phyloP scores from a whole-genome alignment of 1,284 basidiomycete species.

The Anthracocystis setariae region DNA sequence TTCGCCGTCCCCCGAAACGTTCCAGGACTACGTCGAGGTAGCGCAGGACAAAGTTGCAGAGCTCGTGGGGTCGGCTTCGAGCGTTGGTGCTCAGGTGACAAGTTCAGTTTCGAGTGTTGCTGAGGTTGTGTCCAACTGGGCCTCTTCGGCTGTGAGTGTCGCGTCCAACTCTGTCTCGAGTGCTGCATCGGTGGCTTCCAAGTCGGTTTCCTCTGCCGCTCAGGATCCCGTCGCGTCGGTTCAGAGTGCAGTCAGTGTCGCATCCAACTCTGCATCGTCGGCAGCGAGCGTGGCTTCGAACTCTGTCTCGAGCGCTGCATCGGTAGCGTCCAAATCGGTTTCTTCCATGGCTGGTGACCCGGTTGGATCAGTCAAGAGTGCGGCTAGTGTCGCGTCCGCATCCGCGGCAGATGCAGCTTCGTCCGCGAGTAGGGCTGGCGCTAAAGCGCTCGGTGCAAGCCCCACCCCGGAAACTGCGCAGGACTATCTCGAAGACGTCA shows the following conservation, averaged over 20 bases:
- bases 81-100: conserved; percentile 2
- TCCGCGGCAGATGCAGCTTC: not conserved
- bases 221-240: not conserved
- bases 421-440: not conserved
- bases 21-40: conserved; percentile 16
- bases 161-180: conserved; percentile 1
- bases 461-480: conserved; percentile 26
- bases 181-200: conserved; percentile 5
- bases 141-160: conserved; percentile 11
- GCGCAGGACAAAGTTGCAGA: conserved; percentile 5
- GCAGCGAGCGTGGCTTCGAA: conserved; percentile 1
- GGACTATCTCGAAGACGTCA: conserved; percentile 31
- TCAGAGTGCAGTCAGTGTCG: not conserved
- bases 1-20: conserved; percentile 18
- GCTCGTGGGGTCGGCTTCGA: conserved; percentile 5
- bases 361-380: not conserved
- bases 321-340: not conserved
- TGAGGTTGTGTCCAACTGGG: conserved; percentile 4
- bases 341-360: not conserved
- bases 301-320: not conserved
- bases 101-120: conserved; percentile 8
- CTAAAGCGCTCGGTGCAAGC: not conserved
- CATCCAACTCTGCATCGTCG: conserved; percentile 5
- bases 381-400: not conserved
- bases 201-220: conserved; percentile 5